Percentiles rank a stretch among this genome's conserved stretches.
phyloP scores from a whole-genome alignment of 371 early-diverging fungal species.

The Rhizopus sp. region DNA sequence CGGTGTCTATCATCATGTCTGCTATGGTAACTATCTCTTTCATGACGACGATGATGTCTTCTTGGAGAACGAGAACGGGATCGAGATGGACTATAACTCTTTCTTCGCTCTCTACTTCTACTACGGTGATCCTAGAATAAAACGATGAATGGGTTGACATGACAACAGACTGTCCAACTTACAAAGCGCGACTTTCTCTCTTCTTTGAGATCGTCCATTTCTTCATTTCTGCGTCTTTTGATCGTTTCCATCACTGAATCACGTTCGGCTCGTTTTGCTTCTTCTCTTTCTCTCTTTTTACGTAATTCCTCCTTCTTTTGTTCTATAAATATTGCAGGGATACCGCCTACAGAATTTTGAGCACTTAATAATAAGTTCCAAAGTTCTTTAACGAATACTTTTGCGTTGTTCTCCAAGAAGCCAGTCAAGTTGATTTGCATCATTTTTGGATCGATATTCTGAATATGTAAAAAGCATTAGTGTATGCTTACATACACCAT shows the following conservation, averaged over 20 bases:
- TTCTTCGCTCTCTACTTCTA: slow-evolving; percentile 8
- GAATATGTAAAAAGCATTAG: neutral
- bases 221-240: slow-evolving; percentile 31
- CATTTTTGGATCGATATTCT: slow-evolving; percentile 81
- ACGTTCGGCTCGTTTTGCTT: slow-evolving; percentile 29
- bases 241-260: slow-evolving; percentile 48
- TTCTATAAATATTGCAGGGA: slow-evolving; percentile 85
- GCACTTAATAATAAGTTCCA: slow-evolving; percentile 92
- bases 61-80: slow-evolving; percentile 22
- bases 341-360: slow-evolving; percentile 80
- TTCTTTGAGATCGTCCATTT: slow-evolving; percentile 22
- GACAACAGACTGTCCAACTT: neutral
- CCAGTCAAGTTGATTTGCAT: slow-evolving; percentile 97
- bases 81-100: slow-evolving; percentile 27
- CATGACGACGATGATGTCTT: slow-evolving; percentile 27
- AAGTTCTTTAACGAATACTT: slow-evolving; percentile 80
- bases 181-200: slow-evolving; percentile 29
- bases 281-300: slow-evolving; percentile 41
- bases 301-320: slow-evolving; percentile 81
- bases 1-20: slow-evolving; percentile 14
- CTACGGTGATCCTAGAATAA: slow-evolving; percentile 12
- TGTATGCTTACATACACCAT: neutral
- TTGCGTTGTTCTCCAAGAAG: slow-evolving; percentile 86
- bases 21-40: slow-evolving; percentile 9
- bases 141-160: neutral